These are phyloP conservation scores for Lithospermum erythrorhizon DNA, from an alignment of 257 asterid genomes.

Conservation along the genomic window DNA sequence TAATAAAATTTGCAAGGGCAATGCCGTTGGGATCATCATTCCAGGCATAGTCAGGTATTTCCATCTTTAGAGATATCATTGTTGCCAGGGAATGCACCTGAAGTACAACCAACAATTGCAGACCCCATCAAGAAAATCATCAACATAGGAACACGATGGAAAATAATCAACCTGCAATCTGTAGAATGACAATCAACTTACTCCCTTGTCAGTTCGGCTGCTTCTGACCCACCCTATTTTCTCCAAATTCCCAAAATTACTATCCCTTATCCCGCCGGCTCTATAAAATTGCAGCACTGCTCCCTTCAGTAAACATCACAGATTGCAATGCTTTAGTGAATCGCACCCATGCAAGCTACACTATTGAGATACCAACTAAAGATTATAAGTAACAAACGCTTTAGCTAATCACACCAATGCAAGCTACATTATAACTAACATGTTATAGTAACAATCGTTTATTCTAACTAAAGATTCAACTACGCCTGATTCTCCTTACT, in stretches of 20 bases:
- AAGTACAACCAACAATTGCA: constrained; percentile 8
- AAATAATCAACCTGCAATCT: constrained; percentile 1
- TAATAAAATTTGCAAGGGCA: constrained; percentile 49
- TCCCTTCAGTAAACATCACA: constrained; percentile 66
- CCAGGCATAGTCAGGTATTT: constrained; percentile 90
- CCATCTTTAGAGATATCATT: constrained; percentile 82
- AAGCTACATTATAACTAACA: not conserved
- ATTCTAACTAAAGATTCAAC: not conserved
- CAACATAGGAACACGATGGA: not conserved
- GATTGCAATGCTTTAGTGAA: constrained; percentile 23
- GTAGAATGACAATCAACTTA: constrained; percentile 19
- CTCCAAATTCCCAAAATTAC: constrained; percentile 76
- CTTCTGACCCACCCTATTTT: constrained; percentile 94
- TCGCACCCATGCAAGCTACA: constrained; percentile 8
- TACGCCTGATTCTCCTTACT: no score
- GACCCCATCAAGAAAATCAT: constrained; percentile 4
- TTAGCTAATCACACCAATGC: constrained; percentile 17
- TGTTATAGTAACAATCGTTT: not conserved
- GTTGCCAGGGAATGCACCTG: constrained; percentile 97
- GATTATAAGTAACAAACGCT: no score
- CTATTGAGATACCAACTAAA: no score
- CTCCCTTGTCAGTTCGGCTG: constrained; percentile 98
- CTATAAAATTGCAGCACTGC: constrained; percentile 68
- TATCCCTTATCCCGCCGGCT: constrained; percentile 88
- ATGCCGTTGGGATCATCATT: constrained; percentile 77